phyloP scores from a whole-genome alignment of 1,284 basidiomycete species.

The Ceratobasidium sp. region DNA sequence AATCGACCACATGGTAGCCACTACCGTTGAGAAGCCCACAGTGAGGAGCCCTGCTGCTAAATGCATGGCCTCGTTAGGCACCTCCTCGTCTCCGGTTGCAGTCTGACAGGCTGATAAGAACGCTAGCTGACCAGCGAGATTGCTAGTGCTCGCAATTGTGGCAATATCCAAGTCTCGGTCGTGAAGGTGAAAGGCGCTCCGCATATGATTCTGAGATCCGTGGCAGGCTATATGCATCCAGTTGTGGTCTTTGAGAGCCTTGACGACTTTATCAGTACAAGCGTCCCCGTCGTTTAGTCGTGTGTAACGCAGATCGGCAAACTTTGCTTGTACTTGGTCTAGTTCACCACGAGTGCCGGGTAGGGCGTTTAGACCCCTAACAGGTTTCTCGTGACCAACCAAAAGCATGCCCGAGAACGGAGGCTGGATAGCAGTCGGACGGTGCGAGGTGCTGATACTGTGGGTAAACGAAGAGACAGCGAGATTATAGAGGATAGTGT shows the following conservation, averaged over 20 bases:
- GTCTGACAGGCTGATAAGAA: background rate
- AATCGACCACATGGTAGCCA: conserved; percentile 55
- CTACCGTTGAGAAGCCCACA: background rate
- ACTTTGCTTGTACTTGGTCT: background rate
- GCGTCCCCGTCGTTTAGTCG: background rate
- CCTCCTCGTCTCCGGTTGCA: background rate
- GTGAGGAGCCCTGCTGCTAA: background rate
- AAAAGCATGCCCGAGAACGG: background rate
- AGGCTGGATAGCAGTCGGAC: background rate
- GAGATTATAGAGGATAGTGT: background rate
- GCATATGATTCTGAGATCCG: background rate
- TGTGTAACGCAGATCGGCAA: background rate
- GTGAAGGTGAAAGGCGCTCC: no score
- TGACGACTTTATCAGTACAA: background rate
- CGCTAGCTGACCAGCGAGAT: no score
- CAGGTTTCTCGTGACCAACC: background rate
- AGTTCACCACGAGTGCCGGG: no score
- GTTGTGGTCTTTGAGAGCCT: background rate
- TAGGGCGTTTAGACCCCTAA: no score
- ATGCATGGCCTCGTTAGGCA: background rate
- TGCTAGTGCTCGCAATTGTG: no score
- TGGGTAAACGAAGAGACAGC: conserved; percentile 11
- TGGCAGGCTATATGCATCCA: background rate
- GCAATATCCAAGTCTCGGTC: no score
- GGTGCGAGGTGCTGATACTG: background rate